Evolutionary conservation across 2,329 filamentous ascomycete genomes (phyloP), one percentile per base, ranked within the genome.

Genomic region (Trichoderma citrinoviride): DNA sequence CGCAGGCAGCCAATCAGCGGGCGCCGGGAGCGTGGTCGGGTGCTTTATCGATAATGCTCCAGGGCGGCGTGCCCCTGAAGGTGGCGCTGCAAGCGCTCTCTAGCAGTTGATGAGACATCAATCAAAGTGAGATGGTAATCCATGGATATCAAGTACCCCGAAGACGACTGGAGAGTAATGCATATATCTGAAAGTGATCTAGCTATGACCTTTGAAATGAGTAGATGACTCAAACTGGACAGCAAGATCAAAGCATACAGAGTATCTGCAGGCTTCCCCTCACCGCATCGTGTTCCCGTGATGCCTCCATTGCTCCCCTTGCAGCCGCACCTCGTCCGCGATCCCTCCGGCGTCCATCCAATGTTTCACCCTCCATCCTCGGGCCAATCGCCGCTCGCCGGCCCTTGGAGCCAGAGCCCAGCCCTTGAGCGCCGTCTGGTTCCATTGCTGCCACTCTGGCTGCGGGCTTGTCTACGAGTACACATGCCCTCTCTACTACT

Each of bases 21-120:
- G 14, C 17, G 25, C 47, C 23, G 47, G n/a, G 40, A 53, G n/a
- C n/a, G n/a, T n/a, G 25, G 17, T 25, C 47, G 19, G 25, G 12
- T 23, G 56, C 43, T 37, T 46, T 62, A 62, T 62, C 58, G 58
- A 62, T 62, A 62, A 62, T 46, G 37, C 49, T 53, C 25, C 25
- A 27, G 53, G 50, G 46, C 4, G 10, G 37, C 40, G 37, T 29
- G 47, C 58, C 47, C 47, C 58, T 61, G 58, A 15, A 21, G 40
- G 58, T 61, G 57, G 57, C 57, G 58, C 47, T 53, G 40, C 40
- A 29, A 14, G 7, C 29, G 47, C 14, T 41, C 19, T 37, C 33
- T 37, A 37, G 33, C 33, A 37, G 33, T 37, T 3, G 23, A 53
- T 53, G 29, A 21, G 27, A 37, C 8, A 37, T 37, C 33, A n/a